Evolutionary conservation across 2,329 filamentous ascomycete genomes (phyloP), one percentile per base, ranked within the genome.

Genomic region (Thielaviopsis ethacetica): DNA sequence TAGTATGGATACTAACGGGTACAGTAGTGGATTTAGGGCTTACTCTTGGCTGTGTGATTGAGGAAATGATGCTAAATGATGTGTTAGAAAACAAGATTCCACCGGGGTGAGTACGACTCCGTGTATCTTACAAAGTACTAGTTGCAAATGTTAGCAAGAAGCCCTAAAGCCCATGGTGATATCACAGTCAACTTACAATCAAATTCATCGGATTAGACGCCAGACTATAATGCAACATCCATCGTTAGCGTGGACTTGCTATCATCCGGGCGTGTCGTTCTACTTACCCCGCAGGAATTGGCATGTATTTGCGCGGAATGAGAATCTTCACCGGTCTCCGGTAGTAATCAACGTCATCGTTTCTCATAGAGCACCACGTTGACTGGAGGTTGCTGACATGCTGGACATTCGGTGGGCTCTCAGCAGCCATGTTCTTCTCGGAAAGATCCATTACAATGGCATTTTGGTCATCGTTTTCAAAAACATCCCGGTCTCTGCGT

Each of bases 171-270:
- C 26, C 13, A 9, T 17, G 26, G 21, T 7, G 22, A 38, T 27
- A 21, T 61, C 38, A 51, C 19, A 47, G 19, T 26, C 13, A 27
- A 67, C 71, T 64, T 63, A 74, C 72, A 64, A 93, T 76, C 62
- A 93, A 70, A 65, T 93, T 91, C 80, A 91, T 91, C 1, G 82
- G 85, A 64, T 88, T 91, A 44, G 85, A 79, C 51, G 79, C 70
- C 30, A 90, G 72, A 10, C 78, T 71, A 34, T 19, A 50, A 19
- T 5, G 13, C 2, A n/a, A 53, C 12, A n/a, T n/a, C 15, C 9
- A 41, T 21, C 7, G 27, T 47, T 51, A 56, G 59, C 54, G 21
- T 12, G 26, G 2, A 41, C 3, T 26, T 15, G 21, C 5, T 10
- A 24, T 24, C 19, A 10, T n/a, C 13, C 7, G 34, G 9, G 17